phyloP scores from a whole-genome alignment of 2,329 filamentous ascomycete genomes.

The Fusarium incarnatum region DNA sequence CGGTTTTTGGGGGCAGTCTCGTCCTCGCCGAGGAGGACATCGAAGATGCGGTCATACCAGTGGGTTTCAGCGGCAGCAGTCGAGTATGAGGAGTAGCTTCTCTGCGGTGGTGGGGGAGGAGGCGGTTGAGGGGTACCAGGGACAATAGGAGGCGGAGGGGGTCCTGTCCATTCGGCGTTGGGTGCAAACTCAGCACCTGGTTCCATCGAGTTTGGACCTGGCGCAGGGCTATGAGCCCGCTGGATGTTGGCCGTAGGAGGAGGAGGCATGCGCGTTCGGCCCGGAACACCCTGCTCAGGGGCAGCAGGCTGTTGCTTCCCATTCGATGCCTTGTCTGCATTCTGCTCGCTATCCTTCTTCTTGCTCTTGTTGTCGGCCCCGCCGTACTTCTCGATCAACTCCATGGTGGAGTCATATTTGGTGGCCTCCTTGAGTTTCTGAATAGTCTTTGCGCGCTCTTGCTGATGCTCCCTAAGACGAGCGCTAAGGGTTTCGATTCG shows the following conservation, averaged over 20 bases:
- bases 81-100: slow-evolving; percentile 32
- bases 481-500: slow-evolving; percentile 77
- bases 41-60: slow-evolving; percentile 96
- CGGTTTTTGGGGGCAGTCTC: slow-evolving; percentile 93
- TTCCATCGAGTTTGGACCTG: slow-evolving; percentile 50
- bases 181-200: slow-evolving; percentile 76
- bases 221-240: slow-evolving; percentile 52
- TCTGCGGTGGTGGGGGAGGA: slow-evolving; percentile 20
- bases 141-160: slow-evolving; percentile 56
- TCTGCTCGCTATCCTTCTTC: slow-evolving; percentile 42
- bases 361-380: slow-evolving; percentile 64
- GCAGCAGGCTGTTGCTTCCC: slow-evolving; percentile 23
- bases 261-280: slow-evolving; percentile 64
- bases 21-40: slow-evolving; percentile 93
- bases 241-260: slow-evolving; percentile 73
- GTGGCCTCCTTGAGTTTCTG: slow-evolving; percentile 95
- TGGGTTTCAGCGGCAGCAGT: slow-evolving; percentile 60
- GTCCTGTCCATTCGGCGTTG: slow-evolving; percentile 63
- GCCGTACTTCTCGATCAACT: slow-evolving; percentile 94
- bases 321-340: slow-evolving; percentile 26
- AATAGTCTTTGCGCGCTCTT: slow-evolving; percentile 87
- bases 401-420: slow-evolving; percentile 93
- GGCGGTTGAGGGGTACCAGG: slow-evolving; percentile 45
- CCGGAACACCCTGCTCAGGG: slow-evolving; percentile 36
- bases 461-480: slow-evolving; percentile 78